Percentiles rank a stretch among this genome's conserved stretches.
phyloP scores from a whole-genome alignment of 2,329 filamentous ascomycete species.

The Chrysoporthe puriensis region DNA sequence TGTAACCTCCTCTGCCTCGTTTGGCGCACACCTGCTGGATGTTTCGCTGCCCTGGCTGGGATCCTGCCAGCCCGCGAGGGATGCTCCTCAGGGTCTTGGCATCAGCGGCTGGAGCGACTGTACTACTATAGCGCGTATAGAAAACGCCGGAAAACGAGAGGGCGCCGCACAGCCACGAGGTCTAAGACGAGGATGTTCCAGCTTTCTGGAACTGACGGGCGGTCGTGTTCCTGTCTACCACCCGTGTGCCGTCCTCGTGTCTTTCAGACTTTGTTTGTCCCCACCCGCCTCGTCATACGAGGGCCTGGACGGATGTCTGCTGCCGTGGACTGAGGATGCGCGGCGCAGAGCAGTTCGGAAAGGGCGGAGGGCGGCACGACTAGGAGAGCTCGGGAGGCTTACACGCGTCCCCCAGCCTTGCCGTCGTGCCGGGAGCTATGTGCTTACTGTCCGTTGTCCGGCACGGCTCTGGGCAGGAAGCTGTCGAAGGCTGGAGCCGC shows the following conservation, averaged over 20 bases:
- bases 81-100: conserved; percentile 6
- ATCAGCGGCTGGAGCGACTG: conserved; percentile 7
- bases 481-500: background rate
- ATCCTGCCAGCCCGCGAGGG: background rate
- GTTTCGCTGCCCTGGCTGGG: background rate
- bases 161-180: conserved; percentile 2
- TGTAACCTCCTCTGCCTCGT: background rate
- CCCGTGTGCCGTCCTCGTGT: background rate
- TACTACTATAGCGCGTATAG: background rate
- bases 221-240: conserved; percentile 1
- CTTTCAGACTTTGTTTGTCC: conserved; percentile 10
- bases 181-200: background rate
- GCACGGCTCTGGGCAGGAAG: conserved; percentile 6
- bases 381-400: no score
- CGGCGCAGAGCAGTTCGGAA: background rate
- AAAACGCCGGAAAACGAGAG: background rate
- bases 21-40: conserved; percentile 1
- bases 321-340: background rate
- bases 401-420: background rate
- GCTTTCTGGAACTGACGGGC: background rate
- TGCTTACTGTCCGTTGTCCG: background rate
- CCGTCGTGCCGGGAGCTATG: background rate
- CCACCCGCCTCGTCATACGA: conserved; percentile 19
- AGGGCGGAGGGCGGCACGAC: background rate
- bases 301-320: background rate